A percentile compares a stretch with the other conserved stretches of the same genome.
phyloP scores from a whole-genome alignment of 2,329 filamentous ascomycete genomes.

The Xylogone sp. region DNA sequence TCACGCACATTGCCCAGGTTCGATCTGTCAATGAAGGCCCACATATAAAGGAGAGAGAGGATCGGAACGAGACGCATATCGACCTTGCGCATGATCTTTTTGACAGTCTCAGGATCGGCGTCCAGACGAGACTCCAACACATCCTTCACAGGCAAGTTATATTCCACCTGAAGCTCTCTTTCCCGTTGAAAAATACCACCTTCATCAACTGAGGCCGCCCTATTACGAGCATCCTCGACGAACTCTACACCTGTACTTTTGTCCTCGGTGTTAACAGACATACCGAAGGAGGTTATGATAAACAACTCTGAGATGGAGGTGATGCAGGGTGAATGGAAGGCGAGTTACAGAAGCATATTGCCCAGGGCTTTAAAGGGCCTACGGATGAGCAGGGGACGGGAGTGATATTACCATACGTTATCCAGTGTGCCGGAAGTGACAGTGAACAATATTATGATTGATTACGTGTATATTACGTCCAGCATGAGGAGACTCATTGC shows the following conservation, averaged over 20 bases:
- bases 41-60: slow-evolving; percentile 1
- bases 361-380: not conserved
- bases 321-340: not conserved
- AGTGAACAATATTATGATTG: too few species aligned
- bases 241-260: not conserved
- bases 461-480: too few species aligned
- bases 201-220: not conserved
- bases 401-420: not conserved
- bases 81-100: slow-evolving; percentile 1
- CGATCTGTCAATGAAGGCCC: slow-evolving; percentile 1
- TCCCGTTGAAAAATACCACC: not conserved
- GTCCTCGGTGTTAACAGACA: not conserved
- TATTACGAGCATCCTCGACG: not conserved
- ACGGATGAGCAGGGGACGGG: not conserved
- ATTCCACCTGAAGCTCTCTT: not conserved
- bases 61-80: slow-evolving; percentile 1
- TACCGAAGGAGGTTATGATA: not conserved
- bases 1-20: not conserved
- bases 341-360: not conserved
- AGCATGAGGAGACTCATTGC: too few species aligned
- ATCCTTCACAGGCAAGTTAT: not conserved
- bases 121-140: slow-evolving; percentile 1
- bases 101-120: not conserved
- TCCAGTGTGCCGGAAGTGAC: too few species aligned
- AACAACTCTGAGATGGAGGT: not conserved